Percentiles rank a stretch among this genome's conserved stretches.
Conservation (phyloP, 306 rosid species). For the Castanospermum australe region DNA sequence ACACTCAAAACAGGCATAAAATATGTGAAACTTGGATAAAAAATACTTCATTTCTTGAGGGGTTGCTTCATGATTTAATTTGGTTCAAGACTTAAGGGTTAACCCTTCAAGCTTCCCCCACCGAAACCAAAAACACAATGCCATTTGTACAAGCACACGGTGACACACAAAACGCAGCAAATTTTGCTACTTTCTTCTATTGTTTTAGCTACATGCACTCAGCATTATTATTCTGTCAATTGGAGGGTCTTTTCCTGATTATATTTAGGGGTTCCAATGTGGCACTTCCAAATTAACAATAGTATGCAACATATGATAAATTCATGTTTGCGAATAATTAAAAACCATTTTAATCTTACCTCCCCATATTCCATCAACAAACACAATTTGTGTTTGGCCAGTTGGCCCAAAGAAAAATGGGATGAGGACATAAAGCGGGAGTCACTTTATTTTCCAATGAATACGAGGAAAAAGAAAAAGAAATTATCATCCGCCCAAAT, state of each 20-base stretch:
- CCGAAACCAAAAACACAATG: background rate
- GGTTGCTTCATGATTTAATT: background rate
- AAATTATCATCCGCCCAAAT: background rate
- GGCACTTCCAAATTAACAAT: background rate
- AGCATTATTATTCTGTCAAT: background rate
- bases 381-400: background rate
- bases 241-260: background rate
- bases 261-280: background rate
- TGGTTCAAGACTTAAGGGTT: background rate
- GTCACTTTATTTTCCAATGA: background rate
- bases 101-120: background rate
- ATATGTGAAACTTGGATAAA: background rate
- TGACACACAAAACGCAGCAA: background rate
- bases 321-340: background rate
- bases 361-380: background rate
- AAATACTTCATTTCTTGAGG: background rate
- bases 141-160: no score
- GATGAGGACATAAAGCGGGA: background rate
- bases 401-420: background rate
- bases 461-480: background rate
- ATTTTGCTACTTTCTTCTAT: background rate
- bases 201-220: background rate
- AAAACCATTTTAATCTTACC: background rate
- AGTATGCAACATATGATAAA: background rate
- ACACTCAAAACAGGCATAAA: background rate